These are phyloP conservation scores for Phytophthora cryptogea DNA, from an alignment of 352 stramenopile species.

Conservation along the genomic window DNA sequence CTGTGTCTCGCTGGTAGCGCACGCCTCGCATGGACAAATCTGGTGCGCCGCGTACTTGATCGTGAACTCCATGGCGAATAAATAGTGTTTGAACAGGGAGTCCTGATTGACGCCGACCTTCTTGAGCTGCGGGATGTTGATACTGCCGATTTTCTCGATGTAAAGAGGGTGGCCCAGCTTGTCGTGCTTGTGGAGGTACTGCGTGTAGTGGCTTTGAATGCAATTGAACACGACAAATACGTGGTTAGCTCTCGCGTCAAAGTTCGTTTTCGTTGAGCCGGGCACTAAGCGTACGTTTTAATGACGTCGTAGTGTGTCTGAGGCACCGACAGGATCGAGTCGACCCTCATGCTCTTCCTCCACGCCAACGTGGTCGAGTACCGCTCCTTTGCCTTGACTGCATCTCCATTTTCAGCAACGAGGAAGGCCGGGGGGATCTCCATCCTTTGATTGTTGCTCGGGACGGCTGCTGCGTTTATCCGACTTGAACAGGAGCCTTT, in stretches of 20 bases:
- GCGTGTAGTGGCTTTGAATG: slow-evolving; percentile 64
- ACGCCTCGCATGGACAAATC: slow-evolving; percentile 60
- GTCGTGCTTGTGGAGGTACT: slow-evolving; percentile 82
- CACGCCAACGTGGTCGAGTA: slow-evolving; percentile 76
- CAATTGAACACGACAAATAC: not conserved
- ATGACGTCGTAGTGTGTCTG: slow-evolving; percentile 71
- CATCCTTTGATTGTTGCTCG: slow-evolving; percentile 22
- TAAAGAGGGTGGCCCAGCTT: slow-evolving; percentile 81
- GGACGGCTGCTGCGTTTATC: slow-evolving; percentile 13
- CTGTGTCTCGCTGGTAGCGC: slow-evolving; percentile 62
- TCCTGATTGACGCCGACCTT: slow-evolving; percentile 66
- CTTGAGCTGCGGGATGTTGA: slow-evolving; percentile 83
- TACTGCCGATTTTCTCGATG: slow-evolving; percentile 80
- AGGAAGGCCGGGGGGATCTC: slow-evolving; percentile 57
- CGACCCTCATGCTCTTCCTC: slow-evolving; percentile 70
- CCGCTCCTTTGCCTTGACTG: slow-evolving; percentile 53
- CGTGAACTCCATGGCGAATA: slow-evolving; percentile 86
- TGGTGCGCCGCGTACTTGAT: slow-evolving; percentile 74
- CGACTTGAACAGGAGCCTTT: slow-evolving; percentile 28
- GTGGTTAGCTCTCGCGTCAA: slow-evolving; percentile 1
- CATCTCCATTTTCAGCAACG: slow-evolving; percentile 66
- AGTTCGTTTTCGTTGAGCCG: slow-evolving; percentile 11
- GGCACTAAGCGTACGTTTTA: slow-evolving; percentile 49
- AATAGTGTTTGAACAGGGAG: slow-evolving; percentile 83
- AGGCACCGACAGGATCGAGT: slow-evolving; percentile 60